phyloP scores from a whole-genome alignment of 305 asterid species.

The Fraxinus angustifolia region DNA sequence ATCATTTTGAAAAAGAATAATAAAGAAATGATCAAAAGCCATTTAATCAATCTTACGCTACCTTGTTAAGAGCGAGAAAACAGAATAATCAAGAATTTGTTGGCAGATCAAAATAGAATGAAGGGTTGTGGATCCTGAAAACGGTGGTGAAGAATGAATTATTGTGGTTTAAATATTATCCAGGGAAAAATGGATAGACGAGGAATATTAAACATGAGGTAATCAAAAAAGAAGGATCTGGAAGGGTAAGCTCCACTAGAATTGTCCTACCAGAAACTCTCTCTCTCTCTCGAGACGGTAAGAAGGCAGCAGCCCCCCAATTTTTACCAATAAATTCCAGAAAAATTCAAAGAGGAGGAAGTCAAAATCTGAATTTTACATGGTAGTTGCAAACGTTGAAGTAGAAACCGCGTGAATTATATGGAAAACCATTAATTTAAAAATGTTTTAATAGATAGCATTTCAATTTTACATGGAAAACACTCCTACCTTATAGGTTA shows the following conservation, averaged over 20 bases:
- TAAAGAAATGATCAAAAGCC: background rate
- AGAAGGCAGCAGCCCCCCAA: background rate
- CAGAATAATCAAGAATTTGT: background rate
- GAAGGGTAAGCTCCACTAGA: background rate
- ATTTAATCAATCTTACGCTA: slow-evolving; percentile 6
- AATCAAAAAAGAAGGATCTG: background rate
- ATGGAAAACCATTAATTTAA: background rate
- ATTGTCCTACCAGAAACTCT: background rate
- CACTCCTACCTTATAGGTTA: no score
- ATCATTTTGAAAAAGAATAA: background rate
- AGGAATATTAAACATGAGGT: background rate
- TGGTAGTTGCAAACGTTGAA: background rate
- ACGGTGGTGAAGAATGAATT: background rate
- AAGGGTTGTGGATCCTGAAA: slow-evolving; percentile 12
- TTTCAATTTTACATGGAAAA: no score
- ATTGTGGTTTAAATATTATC: background rate
- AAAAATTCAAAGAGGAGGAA: background rate
- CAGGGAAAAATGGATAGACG: background rate
- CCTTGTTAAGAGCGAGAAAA: background rate
- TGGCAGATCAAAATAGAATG: slow-evolving; percentile 23
- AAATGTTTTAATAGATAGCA: no score
- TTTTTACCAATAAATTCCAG: background rate
- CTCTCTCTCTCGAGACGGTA: background rate
- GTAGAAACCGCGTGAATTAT: background rate
- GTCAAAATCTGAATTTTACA: background rate